phyloP scores from a whole-genome alignment of 2,329 filamentous ascomycete species.

The Cordyceps cicadae region DNA sequence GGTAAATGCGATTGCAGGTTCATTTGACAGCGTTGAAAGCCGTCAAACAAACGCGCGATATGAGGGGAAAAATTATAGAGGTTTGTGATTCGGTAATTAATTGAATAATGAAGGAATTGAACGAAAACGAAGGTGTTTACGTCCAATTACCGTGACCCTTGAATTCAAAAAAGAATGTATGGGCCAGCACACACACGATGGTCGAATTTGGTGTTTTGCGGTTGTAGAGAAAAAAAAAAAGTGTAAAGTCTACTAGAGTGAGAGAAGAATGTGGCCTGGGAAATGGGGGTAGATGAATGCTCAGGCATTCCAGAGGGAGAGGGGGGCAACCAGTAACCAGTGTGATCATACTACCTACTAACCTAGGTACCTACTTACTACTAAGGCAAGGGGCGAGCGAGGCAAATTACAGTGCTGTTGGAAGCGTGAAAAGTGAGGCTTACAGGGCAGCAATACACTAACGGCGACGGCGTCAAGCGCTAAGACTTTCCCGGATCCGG shows the following conservation, averaged over 20 bases:
- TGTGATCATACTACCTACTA: too few species aligned
- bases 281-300: conserved; percentile 12
- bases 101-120: conserved; percentile 13
- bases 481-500: background rate
- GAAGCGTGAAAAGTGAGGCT: background rate
- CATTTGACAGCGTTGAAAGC: conserved; percentile 82
- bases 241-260: background rate
- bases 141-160: conserved; percentile 6
- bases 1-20: conserved; percentile 67
- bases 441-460: background rate
- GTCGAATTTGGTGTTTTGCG: conserved; percentile 6
- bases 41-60: conserved; percentile 87
- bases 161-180: conserved; percentile 16
- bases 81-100: conserved; percentile 14
- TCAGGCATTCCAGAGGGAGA: background rate
- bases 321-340: background rate
- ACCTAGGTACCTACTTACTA: too few species aligned
- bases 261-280: conserved; percentile 8
- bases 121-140: conserved; percentile 12
- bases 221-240: background rate
- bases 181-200: conserved; percentile 9
- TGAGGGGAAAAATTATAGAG: conserved; percentile 16
- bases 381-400: too few species aligned
- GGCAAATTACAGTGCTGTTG: background rate
- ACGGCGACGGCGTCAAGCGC: background rate